phyloP scores from a whole-genome alignment of 2,329 filamentous ascomycete genomes.

The Dothideomycetes sp. region DNA sequence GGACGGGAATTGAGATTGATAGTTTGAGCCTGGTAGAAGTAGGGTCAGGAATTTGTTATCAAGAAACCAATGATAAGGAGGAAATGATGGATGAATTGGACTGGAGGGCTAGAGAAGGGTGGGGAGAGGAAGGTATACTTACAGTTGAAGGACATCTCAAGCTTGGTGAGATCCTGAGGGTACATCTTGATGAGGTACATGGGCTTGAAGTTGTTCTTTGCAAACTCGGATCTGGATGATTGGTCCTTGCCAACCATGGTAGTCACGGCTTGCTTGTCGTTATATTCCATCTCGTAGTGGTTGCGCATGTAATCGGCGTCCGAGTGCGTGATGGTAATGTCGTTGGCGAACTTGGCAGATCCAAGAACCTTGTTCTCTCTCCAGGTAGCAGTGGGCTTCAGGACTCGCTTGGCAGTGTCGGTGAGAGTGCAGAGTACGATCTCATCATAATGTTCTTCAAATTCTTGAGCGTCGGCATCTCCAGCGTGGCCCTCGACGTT shows the following conservation, averaged over 20 bases:
- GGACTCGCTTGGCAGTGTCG: slow-evolving; percentile 49
- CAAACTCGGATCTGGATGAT: slow-evolving; percentile 33
- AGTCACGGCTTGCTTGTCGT: slow-evolving; percentile 37
- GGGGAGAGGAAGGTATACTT: slow-evolving; percentile 49
- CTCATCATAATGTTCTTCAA: slow-evolving; percentile 51
- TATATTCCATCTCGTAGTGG: slow-evolving; percentile 57
- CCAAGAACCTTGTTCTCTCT: slow-evolving; percentile 59
- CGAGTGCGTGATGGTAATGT: slow-evolving; percentile 61
- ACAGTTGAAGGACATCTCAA: slow-evolving; percentile 50
- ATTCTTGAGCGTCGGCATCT: slow-evolving; percentile 33
- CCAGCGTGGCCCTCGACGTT: slow-evolving; percentile 28
- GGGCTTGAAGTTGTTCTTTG: slow-evolving; percentile 47
- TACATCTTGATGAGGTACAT: slow-evolving; percentile 61
- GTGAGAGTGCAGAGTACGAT: slow-evolving; percentile 55
- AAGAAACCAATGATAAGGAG: too few relatives aligned
- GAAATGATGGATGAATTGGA: too few relatives aligned
- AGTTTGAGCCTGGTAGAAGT: slow-evolving; percentile 40
- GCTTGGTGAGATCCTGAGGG: slow-evolving; percentile 44
- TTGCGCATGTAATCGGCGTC: slow-evolving; percentile 57
- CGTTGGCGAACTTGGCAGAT: slow-evolving; percentile 60
- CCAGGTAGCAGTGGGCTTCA: slow-evolving; percentile 49
- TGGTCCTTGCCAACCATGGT: slow-evolving; percentile 35
- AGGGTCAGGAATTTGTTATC: too few relatives aligned
- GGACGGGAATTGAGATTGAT: slow-evolving; percentile 60
- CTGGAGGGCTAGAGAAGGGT: not conserved